phyloP scores from a whole-genome alignment of 371 early-diverging fungal genomes.

The Zychaea mexicana region DNA sequence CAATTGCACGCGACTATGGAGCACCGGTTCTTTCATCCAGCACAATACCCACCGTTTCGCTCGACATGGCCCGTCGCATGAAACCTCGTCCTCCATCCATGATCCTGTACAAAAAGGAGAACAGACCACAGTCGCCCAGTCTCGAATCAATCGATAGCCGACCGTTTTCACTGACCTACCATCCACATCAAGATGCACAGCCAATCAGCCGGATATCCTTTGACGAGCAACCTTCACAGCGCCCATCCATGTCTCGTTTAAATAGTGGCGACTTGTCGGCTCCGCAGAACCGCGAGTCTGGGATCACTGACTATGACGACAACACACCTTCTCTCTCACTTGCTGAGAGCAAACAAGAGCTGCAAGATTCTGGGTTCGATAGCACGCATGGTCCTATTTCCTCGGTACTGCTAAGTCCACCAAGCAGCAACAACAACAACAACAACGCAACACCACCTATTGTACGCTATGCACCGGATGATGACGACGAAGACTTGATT shows the following conservation, averaged over 20 bases:
- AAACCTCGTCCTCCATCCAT: conserved; percentile 68
- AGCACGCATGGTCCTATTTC: conserved; percentile 11
- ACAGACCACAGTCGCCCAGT: conserved; percentile 10
- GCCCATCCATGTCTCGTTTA: background rate
- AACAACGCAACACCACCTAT: background rate
- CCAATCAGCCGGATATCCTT: conserved; percentile 12
- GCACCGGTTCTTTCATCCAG: conserved; percentile 72
- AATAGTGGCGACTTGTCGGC: background rate
- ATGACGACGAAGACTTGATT: conserved; percentile 44
- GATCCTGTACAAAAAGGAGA: conserved; percentile 26
- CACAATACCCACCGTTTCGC: conserved; percentile 65
- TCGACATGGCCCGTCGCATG: conserved; percentile 66
- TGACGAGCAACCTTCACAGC: background rate
- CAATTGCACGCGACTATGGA: conserved; percentile 62
- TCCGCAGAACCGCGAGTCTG: conserved; percentile 12
- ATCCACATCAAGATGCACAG: conserved; percentile 13
- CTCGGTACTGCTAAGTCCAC: conserved; percentile 4
- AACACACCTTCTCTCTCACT: background rate
- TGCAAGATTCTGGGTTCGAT: conserved; percentile 21
- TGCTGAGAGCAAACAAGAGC: conserved; percentile 6
- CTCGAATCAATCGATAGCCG: conserved; percentile 10
- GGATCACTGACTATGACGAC: conserved; percentile 14
- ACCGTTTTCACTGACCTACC: conserved; percentile 12
- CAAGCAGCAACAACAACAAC: no score
- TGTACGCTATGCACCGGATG: conserved; percentile 17